Percentiles rank a stretch among this genome's conserved stretches.
Conservation (phyloP, 2,329 filamentous ascomycete species). For the Colletotrichum echinochloae region DNA sequence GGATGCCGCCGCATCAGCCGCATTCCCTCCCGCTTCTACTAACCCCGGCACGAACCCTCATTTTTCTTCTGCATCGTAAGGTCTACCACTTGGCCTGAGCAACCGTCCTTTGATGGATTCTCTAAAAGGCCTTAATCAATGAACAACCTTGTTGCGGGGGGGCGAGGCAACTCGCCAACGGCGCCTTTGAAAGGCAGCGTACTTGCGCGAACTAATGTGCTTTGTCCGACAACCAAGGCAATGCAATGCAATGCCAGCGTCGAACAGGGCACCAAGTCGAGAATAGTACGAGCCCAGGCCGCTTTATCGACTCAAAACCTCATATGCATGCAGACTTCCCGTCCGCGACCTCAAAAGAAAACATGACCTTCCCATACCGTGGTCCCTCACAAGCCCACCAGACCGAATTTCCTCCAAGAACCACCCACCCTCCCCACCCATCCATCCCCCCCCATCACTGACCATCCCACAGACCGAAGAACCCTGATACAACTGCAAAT, state of each 20-base stretch:
- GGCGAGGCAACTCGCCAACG: not conserved
- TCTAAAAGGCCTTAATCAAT: fast-evolving
- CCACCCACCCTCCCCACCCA: no score
- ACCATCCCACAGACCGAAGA: no score
- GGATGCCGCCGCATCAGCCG: no score
- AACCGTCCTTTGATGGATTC: not conserved
- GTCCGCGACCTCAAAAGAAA: not conserved
- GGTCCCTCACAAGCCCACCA: not conserved
- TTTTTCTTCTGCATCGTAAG: not conserved
- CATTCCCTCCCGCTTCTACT: no score
- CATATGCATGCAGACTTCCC: not conserved
- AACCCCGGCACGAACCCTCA: not conserved
- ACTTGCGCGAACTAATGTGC: not conserved
- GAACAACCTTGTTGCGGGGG: not conserved
- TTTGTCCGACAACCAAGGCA: not conserved
- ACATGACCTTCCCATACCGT: not conserved
- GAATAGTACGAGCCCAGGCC: not conserved
- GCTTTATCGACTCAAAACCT: not conserved
- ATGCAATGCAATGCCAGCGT: no score
- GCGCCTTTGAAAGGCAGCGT: not conserved
- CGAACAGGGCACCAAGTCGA: not conserved
- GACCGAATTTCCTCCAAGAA: no score
- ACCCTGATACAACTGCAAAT: not conserved
- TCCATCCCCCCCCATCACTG: not conserved
- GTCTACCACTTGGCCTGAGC: not conserved